Percentiles rank a stretch among this genome's conserved stretches.
Conservation (phyloP, 2,329 filamentous ascomycete genomes). For the Colletotrichum lini region DNA sequence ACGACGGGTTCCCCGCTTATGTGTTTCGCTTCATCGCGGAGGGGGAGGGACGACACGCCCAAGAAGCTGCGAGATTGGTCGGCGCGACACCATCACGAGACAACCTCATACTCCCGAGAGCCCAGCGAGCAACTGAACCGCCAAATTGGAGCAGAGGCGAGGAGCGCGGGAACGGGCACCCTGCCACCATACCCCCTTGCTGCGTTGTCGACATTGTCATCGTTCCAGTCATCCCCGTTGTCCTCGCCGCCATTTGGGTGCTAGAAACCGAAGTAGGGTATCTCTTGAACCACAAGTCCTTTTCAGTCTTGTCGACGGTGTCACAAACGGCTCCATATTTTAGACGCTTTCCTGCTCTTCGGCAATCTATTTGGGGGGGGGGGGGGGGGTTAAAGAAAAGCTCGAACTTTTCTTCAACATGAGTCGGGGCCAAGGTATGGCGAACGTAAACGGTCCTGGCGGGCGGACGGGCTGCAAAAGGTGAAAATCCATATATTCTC, state of each 20-base stretch:
- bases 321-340: neutral
- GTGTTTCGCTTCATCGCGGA: slow-evolving; percentile 29
- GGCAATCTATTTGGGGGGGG: slow-evolving; percentile 9
- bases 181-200: neutral
- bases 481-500: neutral
- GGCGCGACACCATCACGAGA: slow-evolving; percentile 6
- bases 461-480: slow-evolving; percentile 14
- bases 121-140: slow-evolving; percentile 19
- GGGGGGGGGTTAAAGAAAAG: neutral
- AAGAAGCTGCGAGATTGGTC: slow-evolving; percentile 14
- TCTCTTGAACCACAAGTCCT: neutral
- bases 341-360: neutral
- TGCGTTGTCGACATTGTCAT: neutral
- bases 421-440: slow-evolving; percentile 26
- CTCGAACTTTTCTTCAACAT: slow-evolving; percentile 19
- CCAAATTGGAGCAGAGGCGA: slow-evolving; percentile 12
- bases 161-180: neutral
- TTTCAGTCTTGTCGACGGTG: neutral
- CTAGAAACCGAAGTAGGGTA: neutral
- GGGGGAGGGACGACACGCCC: slow-evolving; percentile 12
- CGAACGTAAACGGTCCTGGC: slow-evolving; percentile 21
- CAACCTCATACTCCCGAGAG: slow-evolving; percentile 17
- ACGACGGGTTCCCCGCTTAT: slow-evolving; percentile 16
- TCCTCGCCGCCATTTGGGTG: neutral
- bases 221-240: neutral